phyloP scores from a whole-genome alignment of 441 rosid genomes.

The Pelargonium fulgidum region DNA sequence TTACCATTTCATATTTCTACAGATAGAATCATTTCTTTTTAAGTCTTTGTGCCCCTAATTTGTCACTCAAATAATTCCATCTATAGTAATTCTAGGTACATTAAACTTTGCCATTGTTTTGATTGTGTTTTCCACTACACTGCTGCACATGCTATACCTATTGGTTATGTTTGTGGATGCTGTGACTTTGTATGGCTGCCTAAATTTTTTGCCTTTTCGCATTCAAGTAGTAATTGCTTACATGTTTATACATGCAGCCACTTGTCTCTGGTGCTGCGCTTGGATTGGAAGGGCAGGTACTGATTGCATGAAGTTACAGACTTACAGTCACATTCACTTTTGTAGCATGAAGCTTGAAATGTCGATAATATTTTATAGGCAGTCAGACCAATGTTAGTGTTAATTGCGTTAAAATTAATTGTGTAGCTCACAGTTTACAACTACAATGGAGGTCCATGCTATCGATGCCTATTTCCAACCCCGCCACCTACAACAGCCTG shows the following conservation, averaged over 20 bases:
- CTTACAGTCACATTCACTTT: neutral
- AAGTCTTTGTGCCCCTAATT: too few species aligned
- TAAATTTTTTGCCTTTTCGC: neutral
- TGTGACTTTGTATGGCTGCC: neutral
- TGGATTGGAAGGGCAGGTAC: conserved; percentile 96
- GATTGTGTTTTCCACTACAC: too few species aligned
- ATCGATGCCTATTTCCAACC: conserved; percentile 84
- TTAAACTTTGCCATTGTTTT: too few species aligned
- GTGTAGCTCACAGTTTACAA: conserved; percentile 80
- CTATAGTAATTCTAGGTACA: too few species aligned
- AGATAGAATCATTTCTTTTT: too few species aligned
- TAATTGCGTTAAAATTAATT: conserved; percentile 11
- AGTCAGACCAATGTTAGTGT: neutral
- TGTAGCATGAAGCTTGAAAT: neutral
- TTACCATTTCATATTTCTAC: too few species aligned
- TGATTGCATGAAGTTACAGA: neutral
- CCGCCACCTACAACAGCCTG: conserved; percentile 94
- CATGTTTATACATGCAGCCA: conserved; percentile 48
- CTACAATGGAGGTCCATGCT: conserved; percentile 82
- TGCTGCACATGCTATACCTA: too few species aligned
- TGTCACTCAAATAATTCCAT: too few species aligned
- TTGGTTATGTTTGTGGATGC: neutral
- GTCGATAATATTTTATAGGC: neutral
- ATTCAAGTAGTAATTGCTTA: conserved; percentile 15
- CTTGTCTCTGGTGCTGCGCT: conserved; percentile 96